Conservation (phyloP, 441 rosid genomes). For the Theobroma grandiflorum region DNA sequence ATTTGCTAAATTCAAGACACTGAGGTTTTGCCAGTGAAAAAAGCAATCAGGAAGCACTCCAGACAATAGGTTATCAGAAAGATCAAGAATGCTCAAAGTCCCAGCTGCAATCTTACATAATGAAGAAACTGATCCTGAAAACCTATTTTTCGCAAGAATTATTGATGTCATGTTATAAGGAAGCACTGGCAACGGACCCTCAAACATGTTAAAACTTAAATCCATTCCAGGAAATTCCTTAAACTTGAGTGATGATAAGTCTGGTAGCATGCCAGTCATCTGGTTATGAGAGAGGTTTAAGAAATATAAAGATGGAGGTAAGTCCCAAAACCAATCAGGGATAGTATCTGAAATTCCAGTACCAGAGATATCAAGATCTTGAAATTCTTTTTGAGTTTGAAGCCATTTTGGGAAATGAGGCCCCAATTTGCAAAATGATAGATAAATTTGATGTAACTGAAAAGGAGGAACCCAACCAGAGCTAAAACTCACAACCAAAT, state of each 20-base stretch:
- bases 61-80: constrained; percentile 25
- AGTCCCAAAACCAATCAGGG: constrained; percentile 34
- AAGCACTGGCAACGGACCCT: constrained; percentile 33
- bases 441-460: neutral
- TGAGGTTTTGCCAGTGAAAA: neutral
- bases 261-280: constrained; percentile 17
- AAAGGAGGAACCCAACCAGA: constrained; percentile 27
- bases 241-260: neutral
- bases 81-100: constrained; percentile 24
- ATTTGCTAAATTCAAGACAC: constrained; percentile 26
- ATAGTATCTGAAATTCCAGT: constrained; percentile 20
- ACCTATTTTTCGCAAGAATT: constrained; percentile 28
- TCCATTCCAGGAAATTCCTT: neutral
- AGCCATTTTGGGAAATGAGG: constrained; percentile 40
- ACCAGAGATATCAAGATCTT: constrained; percentile 11
- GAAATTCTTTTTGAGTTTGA: neutral
- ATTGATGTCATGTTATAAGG: constrained; percentile 18
- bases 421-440: constrained; percentile 27
- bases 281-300: constrained; percentile 29
- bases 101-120: neutral
- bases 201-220: constrained; percentile 29
- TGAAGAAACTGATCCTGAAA: constrained; percentile 26
- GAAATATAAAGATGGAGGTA: neutral
- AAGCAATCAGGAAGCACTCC: constrained; percentile 27
- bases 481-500: neutral